phyloP scores from a whole-genome alignment of 768 basidiomycete genomes.

The Mycena venus region DNA sequence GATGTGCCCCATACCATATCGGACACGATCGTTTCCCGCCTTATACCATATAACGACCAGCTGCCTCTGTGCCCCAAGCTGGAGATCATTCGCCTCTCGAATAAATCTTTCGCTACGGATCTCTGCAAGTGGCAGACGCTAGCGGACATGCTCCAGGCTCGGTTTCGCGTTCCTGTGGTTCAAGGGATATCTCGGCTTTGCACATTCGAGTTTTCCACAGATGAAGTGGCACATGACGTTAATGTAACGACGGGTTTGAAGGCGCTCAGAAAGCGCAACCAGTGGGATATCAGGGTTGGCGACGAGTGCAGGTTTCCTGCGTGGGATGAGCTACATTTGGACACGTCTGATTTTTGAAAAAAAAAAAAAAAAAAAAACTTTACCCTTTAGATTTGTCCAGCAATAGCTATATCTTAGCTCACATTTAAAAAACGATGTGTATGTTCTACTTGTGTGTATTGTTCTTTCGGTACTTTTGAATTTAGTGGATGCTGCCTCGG shows the following conservation, averaged over 20 bases:
- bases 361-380: no score
- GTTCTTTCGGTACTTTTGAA: no score
- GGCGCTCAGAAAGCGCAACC: not conserved
- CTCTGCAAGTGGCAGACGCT: constrained; percentile 8
- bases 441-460: no score
- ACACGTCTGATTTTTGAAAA: not conserved
- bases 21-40: not conserved
- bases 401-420: no score
- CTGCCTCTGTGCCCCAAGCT: constrained; percentile 2
- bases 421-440: no score
- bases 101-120: constrained; percentile 1
- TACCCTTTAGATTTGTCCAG: no score
- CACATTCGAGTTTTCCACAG: not conserved
- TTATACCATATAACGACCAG: not conserved
- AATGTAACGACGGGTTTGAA: not conserved
- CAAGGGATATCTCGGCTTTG: not conserved
- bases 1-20: constrained; percentile 5
- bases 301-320: not conserved
- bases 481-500: no score
- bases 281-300: constrained; percentile 9
- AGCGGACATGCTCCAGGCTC: not conserved
- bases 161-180: not conserved
- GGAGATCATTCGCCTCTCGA: constrained; percentile 30
- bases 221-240: not conserved
- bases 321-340: not conserved